Conservation (phyloP, 2,329 filamentous ascomycete genomes). For the Fusarium chuoi region DNA sequence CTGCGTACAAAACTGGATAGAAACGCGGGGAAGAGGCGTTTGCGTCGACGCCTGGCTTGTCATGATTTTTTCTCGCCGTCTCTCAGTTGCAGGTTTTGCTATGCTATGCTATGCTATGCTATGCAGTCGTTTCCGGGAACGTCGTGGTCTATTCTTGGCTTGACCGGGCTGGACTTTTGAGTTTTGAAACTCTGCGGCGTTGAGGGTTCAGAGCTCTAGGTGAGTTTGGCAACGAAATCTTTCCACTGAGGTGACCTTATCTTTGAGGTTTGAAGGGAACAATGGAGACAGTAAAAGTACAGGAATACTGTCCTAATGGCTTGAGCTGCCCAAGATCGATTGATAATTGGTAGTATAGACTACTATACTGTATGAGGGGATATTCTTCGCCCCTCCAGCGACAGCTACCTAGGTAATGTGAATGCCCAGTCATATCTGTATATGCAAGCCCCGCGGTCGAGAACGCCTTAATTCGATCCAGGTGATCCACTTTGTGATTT, state of each 20-base stretch:
- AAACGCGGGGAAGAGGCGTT: constrained; percentile 70
- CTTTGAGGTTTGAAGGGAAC: not conserved
- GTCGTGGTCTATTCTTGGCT: constrained; percentile 20
- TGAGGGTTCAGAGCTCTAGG: constrained; percentile 1
- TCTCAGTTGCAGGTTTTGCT: not conserved
- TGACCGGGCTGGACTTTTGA: constrained; percentile 10
- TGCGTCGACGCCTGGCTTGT: constrained; percentile 13
- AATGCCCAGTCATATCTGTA: not conserved
- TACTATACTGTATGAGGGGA: not conserved
- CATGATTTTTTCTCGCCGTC: constrained; percentile 6
- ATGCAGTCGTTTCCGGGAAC: constrained; percentile 17
- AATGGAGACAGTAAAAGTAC: not conserved
- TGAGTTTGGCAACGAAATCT: not conserved
- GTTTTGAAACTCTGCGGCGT: constrained; percentile 8
- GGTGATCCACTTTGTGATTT: constrained; percentile 1
- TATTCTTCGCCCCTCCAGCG: constrained; percentile 16
- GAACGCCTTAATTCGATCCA: constrained; percentile 1
- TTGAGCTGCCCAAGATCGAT: not conserved
- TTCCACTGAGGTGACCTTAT: not conserved
- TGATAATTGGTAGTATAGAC: not conserved
- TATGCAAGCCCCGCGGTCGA: constrained; percentile 28
- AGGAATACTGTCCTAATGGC: not conserved
- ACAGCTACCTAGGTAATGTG: not conserved
- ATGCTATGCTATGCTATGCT: not conserved
- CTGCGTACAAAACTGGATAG: constrained; percentile 93